Evolutionary conservation across 306 rosid species (phyloP).

Genomic region (Luffa acutangula): DNA sequence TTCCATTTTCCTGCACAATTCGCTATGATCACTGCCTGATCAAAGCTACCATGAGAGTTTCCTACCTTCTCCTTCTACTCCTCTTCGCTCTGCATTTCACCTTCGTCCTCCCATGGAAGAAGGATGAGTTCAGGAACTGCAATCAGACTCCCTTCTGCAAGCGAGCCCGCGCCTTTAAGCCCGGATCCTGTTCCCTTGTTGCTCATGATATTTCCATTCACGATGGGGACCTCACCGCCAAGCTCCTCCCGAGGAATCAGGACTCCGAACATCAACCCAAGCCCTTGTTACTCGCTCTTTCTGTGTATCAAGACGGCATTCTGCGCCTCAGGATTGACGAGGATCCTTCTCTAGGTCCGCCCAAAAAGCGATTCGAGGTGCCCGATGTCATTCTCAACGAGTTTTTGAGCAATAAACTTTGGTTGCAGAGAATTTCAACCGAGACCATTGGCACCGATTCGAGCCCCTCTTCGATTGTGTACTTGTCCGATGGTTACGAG

Average conservation of each 20-base stretch:
- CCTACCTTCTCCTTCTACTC: slow-evolving; percentile 31
- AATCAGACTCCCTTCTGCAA: slow-evolving; percentile 92
- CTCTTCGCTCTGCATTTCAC: slow-evolving; percentile 21
- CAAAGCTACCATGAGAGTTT: slow-evolving; percentile 22
- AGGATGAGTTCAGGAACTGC: slow-evolving; percentile 81
- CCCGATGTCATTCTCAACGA: slow-evolving; percentile 67
- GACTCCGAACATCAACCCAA: slow-evolving; percentile 23
- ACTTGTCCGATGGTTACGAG: slow-evolving; percentile 51
- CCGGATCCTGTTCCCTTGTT: slow-evolving; percentile 41
- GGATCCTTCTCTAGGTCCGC: slow-evolving; percentile 38
- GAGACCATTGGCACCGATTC: slow-evolving; percentile 31
- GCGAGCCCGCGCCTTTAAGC: slow-evolving; percentile 62
- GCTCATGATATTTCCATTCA: slow-evolving; percentile 43
- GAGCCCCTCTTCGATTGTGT: slow-evolving; percentile 39
- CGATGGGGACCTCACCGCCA: slow-evolving; percentile 71
- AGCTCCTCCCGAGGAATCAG: slow-evolving; percentile 29
- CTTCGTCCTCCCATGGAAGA: slow-evolving; percentile 70
- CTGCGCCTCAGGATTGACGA: slow-evolving; percentile 82
- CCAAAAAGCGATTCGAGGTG: slow-evolving; percentile 67
- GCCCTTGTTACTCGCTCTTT: slow-evolving; percentile 61
- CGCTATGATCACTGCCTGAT: slow-evolving; percentile 7
- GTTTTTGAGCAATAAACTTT: slow-evolving; percentile 40
- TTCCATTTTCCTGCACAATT: background rate
- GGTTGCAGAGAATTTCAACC: slow-evolving; percentile 46
- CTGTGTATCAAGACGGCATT: slow-evolving; percentile 53